Evolutionary conservation across 345 rosid genomes (phyloP).

Genomic region (Litchi chinensis): DNA sequence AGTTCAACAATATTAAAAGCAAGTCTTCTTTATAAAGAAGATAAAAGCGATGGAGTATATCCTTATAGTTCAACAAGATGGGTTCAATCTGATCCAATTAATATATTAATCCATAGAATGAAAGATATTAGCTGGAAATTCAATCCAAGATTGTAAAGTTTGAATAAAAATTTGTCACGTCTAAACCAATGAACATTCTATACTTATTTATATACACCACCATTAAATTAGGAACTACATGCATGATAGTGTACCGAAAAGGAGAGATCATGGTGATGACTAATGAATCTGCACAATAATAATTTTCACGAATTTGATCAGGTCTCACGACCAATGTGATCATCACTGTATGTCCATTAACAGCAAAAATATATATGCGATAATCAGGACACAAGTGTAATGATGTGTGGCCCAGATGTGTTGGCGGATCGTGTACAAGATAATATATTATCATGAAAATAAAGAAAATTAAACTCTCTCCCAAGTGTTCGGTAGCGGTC

Average conservation of each 20-base stretch:
- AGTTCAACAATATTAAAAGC: too few species aligned
- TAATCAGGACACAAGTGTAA: background rate
- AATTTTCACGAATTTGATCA: background rate
- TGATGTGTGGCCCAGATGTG: conserved; percentile 13
- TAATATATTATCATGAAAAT: background rate
- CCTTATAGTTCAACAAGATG: too few species aligned
- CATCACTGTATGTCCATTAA: conserved; percentile 3
- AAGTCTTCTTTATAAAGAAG: too few species aligned
- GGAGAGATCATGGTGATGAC: background rate
- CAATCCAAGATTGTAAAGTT: too few species aligned
- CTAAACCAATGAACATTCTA: too few species aligned
- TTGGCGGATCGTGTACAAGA: background rate
- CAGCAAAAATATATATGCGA: background rate
- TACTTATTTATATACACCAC: too few species aligned
- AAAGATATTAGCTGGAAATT: too few species aligned
- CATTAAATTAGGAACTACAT: conserved; percentile 2
- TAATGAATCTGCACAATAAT: background rate
- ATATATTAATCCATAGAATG: too few species aligned
- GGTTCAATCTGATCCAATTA: too few species aligned
- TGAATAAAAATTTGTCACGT: too few species aligned
- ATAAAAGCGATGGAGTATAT: too few species aligned
- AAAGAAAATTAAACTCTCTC: background rate
- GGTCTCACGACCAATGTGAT: background rate
- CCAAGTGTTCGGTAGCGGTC: conserved; percentile 19
- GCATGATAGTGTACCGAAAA: background rate